Evolutionary conservation across 371 early-diverging fungal genomes (phyloP), one percentile per base, ranked within the genome.

Genomic region (Quaeritorhiza haematococci): DNA sequence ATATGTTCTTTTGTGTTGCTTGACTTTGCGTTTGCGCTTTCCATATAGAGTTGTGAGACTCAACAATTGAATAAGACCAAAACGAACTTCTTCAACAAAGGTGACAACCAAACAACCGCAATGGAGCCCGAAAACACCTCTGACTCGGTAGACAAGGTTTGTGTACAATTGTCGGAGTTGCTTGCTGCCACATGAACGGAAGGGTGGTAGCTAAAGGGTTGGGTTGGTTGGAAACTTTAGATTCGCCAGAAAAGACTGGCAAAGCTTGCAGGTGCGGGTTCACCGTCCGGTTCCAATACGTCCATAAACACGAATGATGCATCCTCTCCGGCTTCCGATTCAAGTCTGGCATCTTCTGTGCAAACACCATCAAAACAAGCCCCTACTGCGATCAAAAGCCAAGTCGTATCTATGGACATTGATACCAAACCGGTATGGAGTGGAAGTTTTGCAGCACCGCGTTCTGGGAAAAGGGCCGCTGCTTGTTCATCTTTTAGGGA

Each of bases 221-320:
- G n/a, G n/a, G n/a, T n/a, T n/a, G n/a, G n/a, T n/a, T n/a, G n/a
- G n/a, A n/a, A n/a, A n/a, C n/a, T 33, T 50, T 68, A 88, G 86
- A 85, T 88, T 56, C 82, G 88, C 33, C 74, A 80, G 53, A 86
- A 85, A 52, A 82, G 87, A 21, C 68, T 85, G 29, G 86, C 85
- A 30, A 86, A 83, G 57, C 66, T 88, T 56, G 61, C 35, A 21
- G 59, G 28, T 5, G 51, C 58, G 8, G 30, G 28, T 7, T 29
- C 51, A 13, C 30, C 49, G 17, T 50, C 56, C n/a, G n/a, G n/a
- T 30, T 29, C 47, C 44, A 27, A 50, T 44, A 49, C 28, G 51
- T 53, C 32, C 48, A 49, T 45, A 23, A 56, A 10, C 64, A 53
- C 57, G 56, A 53, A 46, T 46, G 54, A 6, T 43, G 15, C 55